Conservation (phyloP, 768 basidiomycete species). For the Pleurotus sapidus region DNA sequence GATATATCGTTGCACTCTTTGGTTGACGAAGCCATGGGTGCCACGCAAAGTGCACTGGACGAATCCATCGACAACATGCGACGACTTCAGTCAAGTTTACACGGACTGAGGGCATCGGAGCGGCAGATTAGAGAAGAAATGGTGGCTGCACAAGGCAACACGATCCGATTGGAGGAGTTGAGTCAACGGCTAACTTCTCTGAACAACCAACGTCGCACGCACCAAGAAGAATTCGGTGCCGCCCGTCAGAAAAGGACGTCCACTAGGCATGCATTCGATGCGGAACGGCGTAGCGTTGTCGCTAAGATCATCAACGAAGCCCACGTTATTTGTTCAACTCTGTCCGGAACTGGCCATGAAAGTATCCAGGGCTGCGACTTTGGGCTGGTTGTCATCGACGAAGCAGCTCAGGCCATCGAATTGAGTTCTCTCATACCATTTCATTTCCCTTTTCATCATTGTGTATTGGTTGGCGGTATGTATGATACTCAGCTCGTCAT, state of each 20-base stretch:
- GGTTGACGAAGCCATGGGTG: slow-evolving; percentile 71
- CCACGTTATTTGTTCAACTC: slow-evolving; percentile 90
- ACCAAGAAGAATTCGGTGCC: slow-evolving; percentile 71
- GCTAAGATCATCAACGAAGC: slow-evolving; percentile 80
- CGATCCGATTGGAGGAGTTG: slow-evolving; percentile 48
- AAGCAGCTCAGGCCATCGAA: slow-evolving; percentile 96
- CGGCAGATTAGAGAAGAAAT: slow-evolving; percentile 60
- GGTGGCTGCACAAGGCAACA: slow-evolving; percentile 60
- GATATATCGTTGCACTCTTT: slow-evolving; percentile 87
- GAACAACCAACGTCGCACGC: slow-evolving; percentile 56
- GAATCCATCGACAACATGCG: slow-evolving; percentile 35
- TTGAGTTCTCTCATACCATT: slow-evolving; percentile 93
- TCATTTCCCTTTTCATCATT: slow-evolving; percentile 78
- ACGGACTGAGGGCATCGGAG: slow-evolving; percentile 67
- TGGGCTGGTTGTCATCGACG: slow-evolving; percentile 96
- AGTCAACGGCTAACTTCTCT: slow-evolving; percentile 68
- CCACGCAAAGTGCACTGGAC: slow-evolving; percentile 35
- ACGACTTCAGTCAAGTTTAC: slow-evolving; percentile 55
- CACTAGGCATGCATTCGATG: slow-evolving; percentile 78
- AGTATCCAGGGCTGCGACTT: slow-evolving; percentile 80
- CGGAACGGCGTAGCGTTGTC: slow-evolving; percentile 69
- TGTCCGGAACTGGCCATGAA: slow-evolving; percentile 93
- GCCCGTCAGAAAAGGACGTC: slow-evolving; percentile 83
- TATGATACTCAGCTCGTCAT: not conserved
- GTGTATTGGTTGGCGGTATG: slow-evolving; percentile 81